Conservation (phyloP, 257 asterid species). For the Jacaranda mimosifolia region DNA sequence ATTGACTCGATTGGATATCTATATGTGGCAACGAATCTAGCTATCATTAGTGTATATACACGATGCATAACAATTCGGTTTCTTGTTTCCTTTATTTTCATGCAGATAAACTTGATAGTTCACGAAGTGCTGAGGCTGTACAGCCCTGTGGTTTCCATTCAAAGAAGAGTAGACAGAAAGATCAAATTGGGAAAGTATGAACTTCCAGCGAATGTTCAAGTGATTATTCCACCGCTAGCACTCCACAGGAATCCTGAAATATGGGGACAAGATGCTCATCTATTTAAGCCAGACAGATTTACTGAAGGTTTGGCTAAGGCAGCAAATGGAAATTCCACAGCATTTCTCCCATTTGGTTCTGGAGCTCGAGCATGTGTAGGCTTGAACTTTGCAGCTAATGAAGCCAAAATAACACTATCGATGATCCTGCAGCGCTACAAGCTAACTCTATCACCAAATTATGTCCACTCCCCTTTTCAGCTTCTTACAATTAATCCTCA, state of each 20-base stretch:
- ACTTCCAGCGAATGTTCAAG: constrained; percentile 32
- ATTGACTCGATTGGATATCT: no score
- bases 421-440: constrained; percentile 34
- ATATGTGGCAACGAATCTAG: no score
- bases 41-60: no score
- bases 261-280: constrained; percentile 39
- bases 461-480: constrained; percentile 53
- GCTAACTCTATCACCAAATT: constrained; percentile 33
- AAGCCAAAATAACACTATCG: constrained; percentile 24
- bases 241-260: constrained; percentile 30
- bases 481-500: constrained; percentile 48
- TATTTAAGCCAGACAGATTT: constrained; percentile 41
- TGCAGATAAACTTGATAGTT: constrained; percentile 38
- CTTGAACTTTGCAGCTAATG: constrained; percentile 18
- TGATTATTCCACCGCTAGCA: constrained; percentile 16
- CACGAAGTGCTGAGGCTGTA: constrained; percentile 38
- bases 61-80: neutral
- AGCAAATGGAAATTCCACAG: constrained; percentile 16
- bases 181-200: constrained; percentile 29
- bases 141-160: constrained; percentile 21
- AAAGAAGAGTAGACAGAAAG: constrained; percentile 21
- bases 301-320: constrained; percentile 40
- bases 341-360: constrained; percentile 36
- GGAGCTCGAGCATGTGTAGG: constrained; percentile 40
- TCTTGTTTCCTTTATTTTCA: neutral